Base-by-base conservation (phyloP, 1,284 basidiomycete species). In the Microbotryum silenes-acaulis region DNA sequence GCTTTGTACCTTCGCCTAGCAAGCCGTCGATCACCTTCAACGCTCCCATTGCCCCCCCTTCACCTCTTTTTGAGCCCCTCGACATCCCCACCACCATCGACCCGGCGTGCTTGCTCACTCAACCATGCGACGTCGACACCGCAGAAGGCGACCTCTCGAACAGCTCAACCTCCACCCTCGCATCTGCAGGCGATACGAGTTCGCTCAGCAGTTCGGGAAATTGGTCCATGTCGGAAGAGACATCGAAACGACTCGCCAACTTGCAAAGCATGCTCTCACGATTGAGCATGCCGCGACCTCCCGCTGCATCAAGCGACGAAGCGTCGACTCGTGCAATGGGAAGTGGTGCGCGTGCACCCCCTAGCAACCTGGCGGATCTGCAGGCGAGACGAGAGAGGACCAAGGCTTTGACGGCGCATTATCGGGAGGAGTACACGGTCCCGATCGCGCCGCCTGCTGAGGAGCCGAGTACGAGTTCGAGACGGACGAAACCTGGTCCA, bases 181-280 rank as follows among this genome's bases (percentile, higher is more conserved):
- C 54, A 12, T 57, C 55, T 1, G 29, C 37, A 16, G 37, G 16
- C 37, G 37, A 42, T 42, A 50, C 48, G 29, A 50, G 48, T n/a
- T 23, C 37, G 10, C 37, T 42, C 47, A 25, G 29, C 44, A 44
- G 14, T 25, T 46, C 29, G 37, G 27, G 29, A 2, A 10, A 53
- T n/a, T 9, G 48, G 2, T 50, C 50, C n/a, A 59, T 62, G 31
- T 62, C 64, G 6, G 56, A 62, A 4, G 70, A 70, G 42, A 71
- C 70, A 9, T 62, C 69, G 5, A 62, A 63, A 23, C 54, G 70
- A 10, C 62, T 71, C 42, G 61, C 65, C 3, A 70, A 70, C 50
- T 50, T 71, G 21, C 70, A 71, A 48, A 56, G 48, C 45, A 71
- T 71, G 70, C 58, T 71, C 37, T 64, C 63, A n/a, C 52, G 60